A percentile compares a stretch with the other conserved stretches of the same genome.
phyloP scores from a whole-genome alignment of 1,284 basidiomycete species.

The Coniferiporia weirii region DNA sequence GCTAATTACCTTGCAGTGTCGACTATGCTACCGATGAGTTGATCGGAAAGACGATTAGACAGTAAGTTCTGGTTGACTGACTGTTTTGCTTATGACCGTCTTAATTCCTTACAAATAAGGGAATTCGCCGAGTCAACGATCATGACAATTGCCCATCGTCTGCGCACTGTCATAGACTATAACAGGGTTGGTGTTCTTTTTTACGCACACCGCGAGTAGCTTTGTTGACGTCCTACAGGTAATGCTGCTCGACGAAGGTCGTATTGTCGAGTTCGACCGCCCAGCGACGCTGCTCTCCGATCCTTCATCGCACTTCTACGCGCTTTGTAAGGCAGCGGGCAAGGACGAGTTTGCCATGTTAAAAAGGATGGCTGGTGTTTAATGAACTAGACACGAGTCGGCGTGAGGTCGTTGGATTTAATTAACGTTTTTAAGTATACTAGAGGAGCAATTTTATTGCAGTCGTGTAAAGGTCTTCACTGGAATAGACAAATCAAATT shows the following conservation, averaged over 20 bases:
- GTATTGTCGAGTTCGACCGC: slow-evolving; percentile 78
- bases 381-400: not conserved
- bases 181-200: slow-evolving; percentile 38
- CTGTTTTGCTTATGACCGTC: not conserved
- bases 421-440: too few species aligned
- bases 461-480: too few species aligned
- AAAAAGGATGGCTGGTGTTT: slow-evolving; percentile 55
- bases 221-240: slow-evolving; percentile 39
- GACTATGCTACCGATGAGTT: slow-evolving; percentile 77
- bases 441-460: too few species aligned
- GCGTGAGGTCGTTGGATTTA: too few species aligned
- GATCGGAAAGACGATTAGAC: slow-evolving; percentile 68
- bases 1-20: slow-evolving; percentile 36
- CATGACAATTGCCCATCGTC: slow-evolving; percentile 57
- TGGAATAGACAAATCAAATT: too few species aligned
- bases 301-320: slow-evolving; percentile 64
- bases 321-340: slow-evolving; percentile 79
- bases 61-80: slow-evolving; percentile 37
- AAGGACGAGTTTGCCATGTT: slow-evolving; percentile 73
- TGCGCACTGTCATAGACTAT: slow-evolving; percentile 61
- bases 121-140: slow-evolving; percentile 55
- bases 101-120: slow-evolving; percentile 36
- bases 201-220: not conserved
- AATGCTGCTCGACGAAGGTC: slow-evolving; percentile 85
- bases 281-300: slow-evolving; percentile 67